Percentiles rank a stretch among this genome's conserved stretches.
Conservation (phyloP, 768 basidiomycete species). For the Termitomyces heimii region DNA sequence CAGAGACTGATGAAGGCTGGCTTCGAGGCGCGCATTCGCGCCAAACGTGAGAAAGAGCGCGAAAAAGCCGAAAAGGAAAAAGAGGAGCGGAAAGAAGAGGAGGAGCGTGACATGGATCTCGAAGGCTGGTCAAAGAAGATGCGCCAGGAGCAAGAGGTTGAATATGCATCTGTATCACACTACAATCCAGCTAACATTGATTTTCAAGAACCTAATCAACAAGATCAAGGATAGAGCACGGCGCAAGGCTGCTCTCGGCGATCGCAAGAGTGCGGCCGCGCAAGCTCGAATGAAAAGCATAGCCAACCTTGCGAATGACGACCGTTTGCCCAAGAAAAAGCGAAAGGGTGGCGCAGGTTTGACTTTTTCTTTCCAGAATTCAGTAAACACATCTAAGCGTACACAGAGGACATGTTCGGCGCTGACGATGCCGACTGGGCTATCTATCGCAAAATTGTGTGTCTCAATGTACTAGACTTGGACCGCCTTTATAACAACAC, state of each 20-base stretch:
- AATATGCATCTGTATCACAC: background rate
- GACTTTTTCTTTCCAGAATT: background rate
- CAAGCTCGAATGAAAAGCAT: constrained; percentile 97
- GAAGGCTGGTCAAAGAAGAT: constrained; percentile 69
- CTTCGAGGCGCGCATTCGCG: constrained; percentile 83
- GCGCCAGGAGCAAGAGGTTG: constrained; percentile 77
- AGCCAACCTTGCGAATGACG: constrained; percentile 85
- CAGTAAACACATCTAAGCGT: constrained; percentile 3
- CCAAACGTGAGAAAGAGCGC: constrained; percentile 81
- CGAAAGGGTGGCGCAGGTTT: constrained; percentile 76
- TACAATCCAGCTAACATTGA: background rate
- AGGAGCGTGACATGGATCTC: constrained; percentile 68
- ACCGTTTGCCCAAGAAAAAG: constrained; percentile 76
- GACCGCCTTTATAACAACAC: background rate
- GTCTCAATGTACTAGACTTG: constrained; percentile 14
- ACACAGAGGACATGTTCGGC: constrained; percentile 85
- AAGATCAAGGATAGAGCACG: constrained; percentile 83
- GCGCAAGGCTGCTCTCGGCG: constrained; percentile 74
- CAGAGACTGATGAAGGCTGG: constrained; percentile 92
- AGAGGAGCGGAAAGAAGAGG: constrained; percentile 70
- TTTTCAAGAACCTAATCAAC: constrained; percentile 60
- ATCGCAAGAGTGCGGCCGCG: constrained; percentile 91
- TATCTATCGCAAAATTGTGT: constrained; percentile 93
- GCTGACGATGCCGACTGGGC: constrained; percentile 96
- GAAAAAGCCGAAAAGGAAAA: constrained; percentile 70